Conservation (phyloP, 805 yeast genomes). For the Ogataea philodendri region DNA sequence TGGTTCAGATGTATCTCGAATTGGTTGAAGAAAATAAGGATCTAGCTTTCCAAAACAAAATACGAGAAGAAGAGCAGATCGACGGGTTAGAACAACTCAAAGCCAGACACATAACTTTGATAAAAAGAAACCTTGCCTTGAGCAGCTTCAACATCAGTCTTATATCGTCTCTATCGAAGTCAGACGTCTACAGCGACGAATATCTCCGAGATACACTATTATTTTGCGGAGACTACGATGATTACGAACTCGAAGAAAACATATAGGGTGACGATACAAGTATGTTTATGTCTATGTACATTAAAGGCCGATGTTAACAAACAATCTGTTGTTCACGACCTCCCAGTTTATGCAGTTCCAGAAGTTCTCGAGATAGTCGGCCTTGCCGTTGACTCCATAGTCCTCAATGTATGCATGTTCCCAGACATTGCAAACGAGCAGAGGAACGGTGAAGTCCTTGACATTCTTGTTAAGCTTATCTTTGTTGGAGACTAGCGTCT, state of each 20-base stretch:
- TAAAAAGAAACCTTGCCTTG: slow-evolving; percentile 25
- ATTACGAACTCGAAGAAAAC: slow-evolving; percentile 28
- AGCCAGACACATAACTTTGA: slow-evolving; percentile 14
- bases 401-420: slow-evolving; percentile 84
- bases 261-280: slow-evolving; percentile 2
- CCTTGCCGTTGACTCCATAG: slow-evolving; percentile 76
- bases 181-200: slow-evolving; percentile 34
- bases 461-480: slow-evolving; percentile 31
- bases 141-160: slow-evolving; percentile 33
- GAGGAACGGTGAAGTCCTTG: slow-evolving; percentile 66
- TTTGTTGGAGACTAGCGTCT: slow-evolving; percentile 40
- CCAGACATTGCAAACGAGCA: slow-evolving; percentile 82
- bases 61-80: slow-evolving; percentile 15
- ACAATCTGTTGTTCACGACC: slow-evolving; percentile 51
- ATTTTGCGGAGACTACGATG: slow-evolving; percentile 31
- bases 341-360: slow-evolving; percentile 87
- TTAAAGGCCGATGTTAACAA: slow-evolving; percentile 21
- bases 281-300: slow-evolving; percentile 13
- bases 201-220: slow-evolving; percentile 30
- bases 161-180: slow-evolving; percentile 34
- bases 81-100: slow-evolving; percentile 18
- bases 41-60: slow-evolving; percentile 15
- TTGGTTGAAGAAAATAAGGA: slow-evolving; percentile 19
- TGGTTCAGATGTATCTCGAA: slow-evolving; percentile 13
- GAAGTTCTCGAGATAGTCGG: slow-evolving; percentile 68